phyloP scores from a whole-genome alignment of 148 eudicot species.

The Vaccinium corymbosum region DNA sequence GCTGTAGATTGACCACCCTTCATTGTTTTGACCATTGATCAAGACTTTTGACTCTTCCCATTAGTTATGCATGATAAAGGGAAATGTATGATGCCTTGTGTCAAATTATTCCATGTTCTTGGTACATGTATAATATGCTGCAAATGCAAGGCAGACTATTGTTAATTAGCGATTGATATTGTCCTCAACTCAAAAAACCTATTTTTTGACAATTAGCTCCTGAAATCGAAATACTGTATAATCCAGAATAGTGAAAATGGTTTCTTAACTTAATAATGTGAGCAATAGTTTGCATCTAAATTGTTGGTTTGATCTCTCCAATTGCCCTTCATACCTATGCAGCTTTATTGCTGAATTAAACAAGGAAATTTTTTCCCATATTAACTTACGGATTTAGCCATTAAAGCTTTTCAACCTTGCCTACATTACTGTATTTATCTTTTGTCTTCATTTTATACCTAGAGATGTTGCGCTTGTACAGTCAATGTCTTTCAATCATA shows the following conservation, averaged over 20 bases:
- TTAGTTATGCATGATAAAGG: background rate
- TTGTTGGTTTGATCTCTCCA: background rate
- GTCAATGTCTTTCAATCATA: background rate
- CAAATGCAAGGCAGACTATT: background rate
- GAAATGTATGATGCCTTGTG: background rate
- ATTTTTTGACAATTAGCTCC: background rate
- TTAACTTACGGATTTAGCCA: background rate
- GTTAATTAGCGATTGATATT: background rate
- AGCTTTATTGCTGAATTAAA: background rate
- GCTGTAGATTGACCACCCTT: background rate
- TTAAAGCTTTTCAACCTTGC: background rate
- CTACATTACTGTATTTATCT: background rate
- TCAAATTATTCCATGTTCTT: background rate
- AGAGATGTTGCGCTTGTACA: background rate
- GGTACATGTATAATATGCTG: background rate
- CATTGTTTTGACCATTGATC: background rate
- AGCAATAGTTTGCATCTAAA: background rate
- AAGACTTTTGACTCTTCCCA: background rate
- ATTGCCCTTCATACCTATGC: background rate
- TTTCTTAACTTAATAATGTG: too few species aligned
- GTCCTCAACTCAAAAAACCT: background rate
- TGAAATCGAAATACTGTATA: too few species aligned
- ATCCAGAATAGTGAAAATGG: too few species aligned
- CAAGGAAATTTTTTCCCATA: background rate
- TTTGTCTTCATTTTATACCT: background rate